Evolutionary conservation across 2,329 filamentous ascomycete genomes (phyloP).

Genomic region (Diaporthe australafricana): DNA sequence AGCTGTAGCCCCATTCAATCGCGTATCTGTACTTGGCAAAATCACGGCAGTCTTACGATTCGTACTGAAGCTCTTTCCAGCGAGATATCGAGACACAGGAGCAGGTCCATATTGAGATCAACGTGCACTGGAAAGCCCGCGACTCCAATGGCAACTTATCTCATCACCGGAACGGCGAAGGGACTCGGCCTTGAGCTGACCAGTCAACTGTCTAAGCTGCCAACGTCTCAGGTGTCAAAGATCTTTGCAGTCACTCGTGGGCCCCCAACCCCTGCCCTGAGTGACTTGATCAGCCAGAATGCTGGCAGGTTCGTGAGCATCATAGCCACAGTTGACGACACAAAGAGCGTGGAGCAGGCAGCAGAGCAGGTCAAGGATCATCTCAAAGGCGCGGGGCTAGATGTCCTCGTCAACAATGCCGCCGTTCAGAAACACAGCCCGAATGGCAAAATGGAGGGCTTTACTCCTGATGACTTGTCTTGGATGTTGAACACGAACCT

Average conservation of each 20-base stretch:
- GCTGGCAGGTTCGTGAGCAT: not conserved
- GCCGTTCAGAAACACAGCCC: conserved; percentile 3
- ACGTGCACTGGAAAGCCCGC: too few species aligned
- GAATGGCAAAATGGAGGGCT: conserved; percentile 6
- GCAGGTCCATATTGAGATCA: too few species aligned
- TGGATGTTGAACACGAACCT: conserved; percentile 6
- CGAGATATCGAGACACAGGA: not conserved
- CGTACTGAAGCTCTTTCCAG: not conserved
- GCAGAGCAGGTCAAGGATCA: not conserved
- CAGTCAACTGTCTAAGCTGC: conserved; percentile 3
- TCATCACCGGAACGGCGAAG: conserved; percentile 19
- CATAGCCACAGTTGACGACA: not conserved
- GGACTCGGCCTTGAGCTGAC: conserved; percentile 21
- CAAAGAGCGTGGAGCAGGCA: not conserved
- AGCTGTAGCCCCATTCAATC: not conserved
- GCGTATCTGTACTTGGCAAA: too few species aligned
- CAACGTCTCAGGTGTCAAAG: not conserved
- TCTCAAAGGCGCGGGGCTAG: not conserved
- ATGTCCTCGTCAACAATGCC: conserved; percentile 11
- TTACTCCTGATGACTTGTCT: not conserved
- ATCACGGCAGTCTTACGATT: not conserved
- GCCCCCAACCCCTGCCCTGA: not conserved
- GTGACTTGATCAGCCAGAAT: not conserved
- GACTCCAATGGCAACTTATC: not conserved
- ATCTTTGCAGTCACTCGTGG: conserved; percentile 6